Evolutionary conservation across 2,329 filamentous ascomycete genomes (phyloP), one percentile per base, ranked within the genome.

Genomic region (Chaetomium strumarium): DNA sequence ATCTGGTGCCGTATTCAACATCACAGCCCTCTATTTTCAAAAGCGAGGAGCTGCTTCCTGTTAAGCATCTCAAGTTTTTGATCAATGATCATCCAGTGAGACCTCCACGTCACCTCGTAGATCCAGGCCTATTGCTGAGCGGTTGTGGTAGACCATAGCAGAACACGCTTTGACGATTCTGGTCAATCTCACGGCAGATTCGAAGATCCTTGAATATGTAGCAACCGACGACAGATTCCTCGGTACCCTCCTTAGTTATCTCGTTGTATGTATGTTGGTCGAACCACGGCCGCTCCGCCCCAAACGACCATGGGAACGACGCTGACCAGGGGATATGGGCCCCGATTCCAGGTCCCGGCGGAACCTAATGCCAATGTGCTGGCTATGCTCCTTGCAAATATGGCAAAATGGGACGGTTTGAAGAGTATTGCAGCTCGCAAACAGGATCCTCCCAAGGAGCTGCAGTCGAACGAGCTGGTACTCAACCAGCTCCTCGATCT

Each of bases 401-500:
- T 99, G 49, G 80, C 85, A 53, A 97, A 97, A 72, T 86, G 80
- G 56, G 84, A 92, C 60, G 77, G 76, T 6, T 70, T 96, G 52
- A 85, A 86, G 58, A 77, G 78, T 40, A 74, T 96, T 5, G 70
- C 92, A 11, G 75, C 76, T 5, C 75, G 86, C 51, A 86, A 85
- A 63, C 85, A 90, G 57, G 72, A 79, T 7, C 68, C 85, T 0
- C 86, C 90, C 2, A 79, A 83, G 51, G 75, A 77, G n/a, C 79
- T 96, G 7, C 83, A 81, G 6, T 86, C 82, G 1, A 88, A 89
- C 38, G 79, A 84, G 34, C 76, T 81, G 53, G 84, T 89, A 5
- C 81, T 97, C 62, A 90, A 96, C 68, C 93, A 97, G 70, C 75
- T 99, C 30, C 83, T 99, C 68, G 93, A 97, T 68, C 85, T 95